A percentile compares a stretch with the other conserved stretches of the same genome.
phyloP scores from a whole-genome alignment of 106 monocot species.

The Iris macrosiphon region DNA sequence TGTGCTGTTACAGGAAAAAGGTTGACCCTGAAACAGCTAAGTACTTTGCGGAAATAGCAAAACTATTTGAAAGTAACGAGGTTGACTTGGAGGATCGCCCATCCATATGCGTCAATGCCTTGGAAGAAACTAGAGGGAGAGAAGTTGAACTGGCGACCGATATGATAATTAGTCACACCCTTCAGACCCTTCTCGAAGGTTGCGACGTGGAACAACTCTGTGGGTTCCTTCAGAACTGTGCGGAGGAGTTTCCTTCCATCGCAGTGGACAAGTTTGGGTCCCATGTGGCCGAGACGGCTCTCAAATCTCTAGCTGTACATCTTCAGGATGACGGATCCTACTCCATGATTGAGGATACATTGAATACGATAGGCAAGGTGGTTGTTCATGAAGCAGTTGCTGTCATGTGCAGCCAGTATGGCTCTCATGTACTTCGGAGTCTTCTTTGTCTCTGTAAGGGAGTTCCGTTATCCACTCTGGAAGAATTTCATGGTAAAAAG shows the following conservation, averaged over 20 bases:
- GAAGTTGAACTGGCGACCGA: slow-evolving; percentile 87
- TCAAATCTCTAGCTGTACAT: slow-evolving; percentile 57
- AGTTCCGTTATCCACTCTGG: slow-evolving; percentile 44
- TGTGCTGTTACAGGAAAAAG: slow-evolving; percentile 49
- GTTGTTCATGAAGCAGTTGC: slow-evolving; percentile 46
- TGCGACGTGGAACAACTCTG: slow-evolving; percentile 87
- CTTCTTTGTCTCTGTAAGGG: slow-evolving; percentile 94
- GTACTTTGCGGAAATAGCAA: slow-evolving; percentile 76
- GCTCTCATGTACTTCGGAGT: slow-evolving; percentile 86
- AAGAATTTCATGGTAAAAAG: slow-evolving; percentile 71
- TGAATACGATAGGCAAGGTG: slow-evolving; percentile 72
- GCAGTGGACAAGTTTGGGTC: slow-evolving; percentile 79
- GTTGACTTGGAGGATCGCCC: slow-evolving; percentile 68
- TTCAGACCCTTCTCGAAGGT: slow-evolving; percentile 73
- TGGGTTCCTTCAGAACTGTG: slow-evolving; percentile 45
- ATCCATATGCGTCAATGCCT: slow-evolving; percentile 64
- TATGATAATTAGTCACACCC: slow-evolving; percentile 56
- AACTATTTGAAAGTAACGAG: slow-evolving; percentile 51
- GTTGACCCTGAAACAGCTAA: slow-evolving; percentile 84
- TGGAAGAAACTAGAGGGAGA: slow-evolving; percentile 84
- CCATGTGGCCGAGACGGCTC: slow-evolving; percentile 85
- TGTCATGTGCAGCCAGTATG: slow-evolving; percentile 66
- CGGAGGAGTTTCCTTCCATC: slow-evolving; percentile 42
- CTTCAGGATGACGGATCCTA: slow-evolving; percentile 45
- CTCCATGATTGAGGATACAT: slow-evolving; percentile 54